phyloP scores from a whole-genome alignment of 2,329 filamentous ascomycete species.

The Colletotrichum kahawae region DNA sequence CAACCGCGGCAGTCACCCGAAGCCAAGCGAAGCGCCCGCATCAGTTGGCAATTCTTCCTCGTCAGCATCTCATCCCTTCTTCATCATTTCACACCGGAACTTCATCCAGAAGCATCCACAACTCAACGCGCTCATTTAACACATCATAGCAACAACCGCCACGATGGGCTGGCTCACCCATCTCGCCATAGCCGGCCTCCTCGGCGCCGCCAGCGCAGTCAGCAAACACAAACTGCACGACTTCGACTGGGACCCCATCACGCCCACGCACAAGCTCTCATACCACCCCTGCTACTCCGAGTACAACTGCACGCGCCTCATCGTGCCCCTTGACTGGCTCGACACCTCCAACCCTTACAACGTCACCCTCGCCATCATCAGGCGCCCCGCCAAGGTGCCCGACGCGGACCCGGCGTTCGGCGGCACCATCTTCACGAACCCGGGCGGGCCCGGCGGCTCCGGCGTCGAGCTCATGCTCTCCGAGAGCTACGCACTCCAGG shows the following conservation, averaged over 20 bases:
- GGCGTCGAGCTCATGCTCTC: slow-evolving; percentile 36
- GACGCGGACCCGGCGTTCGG: slow-evolving; percentile 42
- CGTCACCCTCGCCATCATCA: slow-evolving; percentile 45
- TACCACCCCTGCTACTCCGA: slow-evolving; percentile 45
- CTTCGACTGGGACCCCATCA: slow-evolving; percentile 42
- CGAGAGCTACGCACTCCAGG: slow-evolving; percentile 25
- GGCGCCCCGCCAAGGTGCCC: slow-evolving; percentile 42
- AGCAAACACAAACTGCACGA: background rate
- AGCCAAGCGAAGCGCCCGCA: background rate
- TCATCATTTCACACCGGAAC: background rate
- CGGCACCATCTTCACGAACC: slow-evolving; percentile 49
- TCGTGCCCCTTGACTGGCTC: slow-evolving; percentile 48
- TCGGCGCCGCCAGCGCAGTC: background rate
- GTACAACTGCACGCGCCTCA: slow-evolving; percentile 45
- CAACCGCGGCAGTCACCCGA: background rate
- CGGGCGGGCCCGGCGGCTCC: slow-evolving; percentile 49
- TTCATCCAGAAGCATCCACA: background rate
- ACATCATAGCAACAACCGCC: background rate
- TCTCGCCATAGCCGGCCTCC: background rate
- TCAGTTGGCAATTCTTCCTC: background rate
- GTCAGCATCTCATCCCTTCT: background rate
- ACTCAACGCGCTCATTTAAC: background rate
- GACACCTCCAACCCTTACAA: slow-evolving; percentile 28
- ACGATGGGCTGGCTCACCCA: background rate
- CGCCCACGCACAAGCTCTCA: slow-evolving; percentile 36